phyloP scores from a whole-genome alignment of 2,329 filamentous ascomycete genomes.

The Talaromyces sp. region DNA sequence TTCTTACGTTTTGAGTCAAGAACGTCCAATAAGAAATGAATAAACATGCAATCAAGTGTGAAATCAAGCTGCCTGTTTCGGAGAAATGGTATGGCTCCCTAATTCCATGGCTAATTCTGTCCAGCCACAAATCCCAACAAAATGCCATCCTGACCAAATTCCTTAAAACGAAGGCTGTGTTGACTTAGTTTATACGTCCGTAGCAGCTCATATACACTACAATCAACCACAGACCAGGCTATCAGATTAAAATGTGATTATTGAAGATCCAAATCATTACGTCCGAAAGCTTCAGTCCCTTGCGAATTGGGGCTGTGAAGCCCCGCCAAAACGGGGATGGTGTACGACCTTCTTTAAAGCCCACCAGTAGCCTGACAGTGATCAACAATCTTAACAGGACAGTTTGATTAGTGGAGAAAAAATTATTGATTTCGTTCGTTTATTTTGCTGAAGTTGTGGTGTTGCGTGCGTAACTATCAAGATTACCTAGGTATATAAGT shows the following conservation, averaged over 20 bases:
- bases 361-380: background rate
- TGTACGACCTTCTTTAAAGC: constrained; percentile 1
- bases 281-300: background rate
- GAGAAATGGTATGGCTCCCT: background rate
- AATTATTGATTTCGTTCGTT: background rate
- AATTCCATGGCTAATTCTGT: background rate
- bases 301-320: background rate
- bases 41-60: background rate
- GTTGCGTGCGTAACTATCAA: too few species aligned
- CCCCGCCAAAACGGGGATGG: background rate
- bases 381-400: background rate
- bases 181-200: background rate
- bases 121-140: background rate
- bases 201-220: background rate
- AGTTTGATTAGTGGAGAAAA: background rate
- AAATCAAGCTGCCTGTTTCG: background rate
- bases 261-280: background rate
- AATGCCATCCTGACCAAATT: background rate
- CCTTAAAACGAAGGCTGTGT: background rate
- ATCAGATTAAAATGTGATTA: too few species aligned
- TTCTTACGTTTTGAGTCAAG: background rate
- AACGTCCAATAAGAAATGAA: background rate
- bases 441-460: background rate
- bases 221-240: background rate
- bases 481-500: too few species aligned